Base-by-base conservation (phyloP, 2,329 filamentous ascomycete species). In the Pestalotiopsis fici region DNA sequence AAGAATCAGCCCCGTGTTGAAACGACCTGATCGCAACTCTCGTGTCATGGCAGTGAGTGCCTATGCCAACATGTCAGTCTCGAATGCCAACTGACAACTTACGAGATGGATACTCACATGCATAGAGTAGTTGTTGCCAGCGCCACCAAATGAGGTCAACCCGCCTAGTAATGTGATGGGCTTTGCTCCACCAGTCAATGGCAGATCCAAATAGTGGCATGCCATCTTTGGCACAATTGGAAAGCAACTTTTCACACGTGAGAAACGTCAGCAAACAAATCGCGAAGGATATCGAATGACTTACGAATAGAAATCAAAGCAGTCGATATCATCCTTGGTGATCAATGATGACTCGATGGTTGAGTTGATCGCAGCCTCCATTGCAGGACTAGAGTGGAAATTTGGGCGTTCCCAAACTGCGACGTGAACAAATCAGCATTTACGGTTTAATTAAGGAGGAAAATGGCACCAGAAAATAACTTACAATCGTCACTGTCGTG, bases 121-220 rank as follows among this genome's bases (percentile, higher is more conserved):
- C 85, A 91, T 88, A 0, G 88, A 90, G 68, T 92, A 92, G 65
- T 92, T 92, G 69, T 92, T 92, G 0, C 90, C 90, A 5, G 90
- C 90, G 0, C 90, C 90, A 0, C 90, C 90, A 67, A 92, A 92
- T 0, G 86, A 90, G 4, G 90, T 92, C 65, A 93, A 73, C 0
- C 90, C 90, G 0, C 90, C 90, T 0, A 92, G 80, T 0, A 92
- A 76, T 0, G 88, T 91, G 23, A 91, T 82, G 0, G 86, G 83
- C 69, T 87, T 89, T 2, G 76, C 35, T 1, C 81, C 73, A 1
- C 81, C 75, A 0, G 76, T 76, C 0, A 86, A 78, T 0, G 86
- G 80, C 1, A 92, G 73, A 0, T 21, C 35, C 3, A 61, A n/a
- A 35, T 43, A 35, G 12, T 12, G 15, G 21, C 59, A 61, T 11